These are phyloP conservation scores for Dipodascus albidus DNA, from an alignment of 805 yeast species.

Conservation along the genomic window DNA sequence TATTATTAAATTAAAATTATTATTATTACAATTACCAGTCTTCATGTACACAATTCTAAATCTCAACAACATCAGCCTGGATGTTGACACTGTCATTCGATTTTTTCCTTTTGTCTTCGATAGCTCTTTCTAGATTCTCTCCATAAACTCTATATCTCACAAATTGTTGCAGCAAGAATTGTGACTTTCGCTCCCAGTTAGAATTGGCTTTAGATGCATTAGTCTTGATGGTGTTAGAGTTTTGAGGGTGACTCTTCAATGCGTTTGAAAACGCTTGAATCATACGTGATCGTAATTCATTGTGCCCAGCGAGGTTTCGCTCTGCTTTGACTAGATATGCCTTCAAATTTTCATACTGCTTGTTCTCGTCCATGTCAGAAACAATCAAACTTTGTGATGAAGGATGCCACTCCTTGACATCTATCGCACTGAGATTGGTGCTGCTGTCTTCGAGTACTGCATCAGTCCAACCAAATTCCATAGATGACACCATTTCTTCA, in stretches of 20 bases:
- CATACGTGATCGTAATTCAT: conserved; percentile 28
- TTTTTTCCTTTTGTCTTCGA: conserved; percentile 10
- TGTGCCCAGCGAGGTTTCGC: conserved; percentile 33
- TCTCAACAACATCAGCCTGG: not conserved
- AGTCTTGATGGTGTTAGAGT: conserved; percentile 5
- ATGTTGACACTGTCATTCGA: not conserved
- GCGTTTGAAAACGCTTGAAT: conserved; percentile 21
- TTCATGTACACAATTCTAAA: not conserved
- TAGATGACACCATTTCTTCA: conserved; percentile 55
- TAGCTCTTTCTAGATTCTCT: conserved; percentile 15
- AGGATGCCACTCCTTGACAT: conserved; percentile 25
- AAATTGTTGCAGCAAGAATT: conserved; percentile 21
- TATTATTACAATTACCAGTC: not conserved
- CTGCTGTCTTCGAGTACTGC: not conserved
- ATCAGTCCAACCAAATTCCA: conserved; percentile 70
- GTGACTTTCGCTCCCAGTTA: conserved; percentile 26
- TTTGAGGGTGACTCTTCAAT: conserved; percentile 11
- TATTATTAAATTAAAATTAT: too few species aligned
- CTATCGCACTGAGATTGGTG: conserved; percentile 11
- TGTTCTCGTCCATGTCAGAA: conserved; percentile 20
- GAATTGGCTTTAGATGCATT: conserved; percentile 20
- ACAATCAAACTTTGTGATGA: conserved; percentile 22
- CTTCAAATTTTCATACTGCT: conserved; percentile 32
- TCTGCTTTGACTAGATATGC: conserved; percentile 32
- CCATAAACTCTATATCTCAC: conserved; percentile 21